A percentile compares a stretch with the other conserved stretches of the same genome.
These are phyloP conservation scores for Prorocentrum cordatum DNA, from an alignment of 169 alveolate species.

Conservation along the genomic window DNA sequence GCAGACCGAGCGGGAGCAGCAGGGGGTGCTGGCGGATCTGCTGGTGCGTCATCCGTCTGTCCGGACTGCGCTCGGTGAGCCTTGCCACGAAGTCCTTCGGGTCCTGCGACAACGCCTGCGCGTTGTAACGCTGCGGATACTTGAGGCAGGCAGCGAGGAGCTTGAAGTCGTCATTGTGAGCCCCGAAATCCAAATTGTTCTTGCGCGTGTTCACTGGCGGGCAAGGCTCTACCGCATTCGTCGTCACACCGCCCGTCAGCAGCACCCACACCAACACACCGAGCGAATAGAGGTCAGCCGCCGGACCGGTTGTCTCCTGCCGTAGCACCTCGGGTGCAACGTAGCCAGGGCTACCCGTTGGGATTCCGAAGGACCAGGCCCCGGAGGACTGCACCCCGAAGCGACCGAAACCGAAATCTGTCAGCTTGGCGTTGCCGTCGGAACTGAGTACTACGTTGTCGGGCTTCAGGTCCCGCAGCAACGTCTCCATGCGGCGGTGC, in stretches of 20 bases:
- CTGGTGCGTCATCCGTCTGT: no score
- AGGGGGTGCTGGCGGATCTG: no score
- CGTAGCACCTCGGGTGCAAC: constrained; percentile 14
- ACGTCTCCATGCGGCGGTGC: constrained; percentile 12
- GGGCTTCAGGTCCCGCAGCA: constrained; percentile 1
- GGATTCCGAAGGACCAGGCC: neutral
- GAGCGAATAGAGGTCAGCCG: constrained; percentile 1
- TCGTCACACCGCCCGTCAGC: constrained; percentile 6
- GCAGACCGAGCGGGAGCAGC: no score
- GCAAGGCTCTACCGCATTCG: no score
- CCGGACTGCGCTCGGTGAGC: no score
- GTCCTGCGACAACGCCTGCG: no score
- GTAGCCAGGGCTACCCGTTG: constrained; percentile 30
- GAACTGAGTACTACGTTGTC: neutral
- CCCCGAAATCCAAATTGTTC: no score
- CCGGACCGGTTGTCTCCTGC: neutral
- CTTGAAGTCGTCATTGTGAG: no score
- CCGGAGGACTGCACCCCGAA: constrained; percentile 24
- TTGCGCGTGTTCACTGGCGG: no score
- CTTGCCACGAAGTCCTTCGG: no score
- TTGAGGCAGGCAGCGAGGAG: no score
- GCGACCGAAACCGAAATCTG: constrained; percentile 54
- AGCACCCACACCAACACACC: constrained; percentile 4
- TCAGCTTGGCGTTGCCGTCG: constrained; percentile 30
- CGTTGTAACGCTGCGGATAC: no score